Evolutionary conservation across 2,329 filamentous ascomycete species (phyloP), one percentile per base, ranked within the genome.

Genomic region (Phialemoniopsis sp.): DNA sequence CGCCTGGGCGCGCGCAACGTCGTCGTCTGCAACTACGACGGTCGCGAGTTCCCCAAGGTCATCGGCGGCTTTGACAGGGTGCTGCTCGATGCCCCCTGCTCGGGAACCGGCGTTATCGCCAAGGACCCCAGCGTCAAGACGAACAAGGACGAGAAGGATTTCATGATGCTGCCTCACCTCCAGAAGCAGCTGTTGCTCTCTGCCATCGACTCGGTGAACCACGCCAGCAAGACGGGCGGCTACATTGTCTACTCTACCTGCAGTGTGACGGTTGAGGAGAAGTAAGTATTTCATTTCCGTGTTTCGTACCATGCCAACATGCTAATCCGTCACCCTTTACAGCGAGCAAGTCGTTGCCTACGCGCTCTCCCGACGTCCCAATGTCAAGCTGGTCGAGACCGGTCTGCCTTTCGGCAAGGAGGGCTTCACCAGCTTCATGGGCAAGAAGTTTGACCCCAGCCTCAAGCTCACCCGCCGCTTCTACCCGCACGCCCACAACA

Each of bases 51-150:
- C 62, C 93, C 93, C 19, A 87, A 83, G 55, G 87, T 95, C 29
- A 89, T 98, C 63, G 93, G 91, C 43, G 93, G 93, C 12, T 98
- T 98, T 47, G 93, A 98, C 63, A 80, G 93, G 46, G 89, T 98
- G 6, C 70, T 97, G 34, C 85, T 97, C 42, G 90, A 98, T 67
- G 90, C 89, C 2, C 93, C 93, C 5, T 97, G 93, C 69, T 95
- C 90, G 4, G 91, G 93, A 51, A 98, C 93, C 1, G 93, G 93
- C 54, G 93, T 98, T 57, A 98, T 98, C 50, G 86, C 89, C 47
- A 98, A 98, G 70, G 93, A 98, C 64, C 80, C 91, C 26, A 89
- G 85, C 48, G 89, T 98, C 52, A 98, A 98, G 76, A 97, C 91
- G 17, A 97, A 96, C 73, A 97, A 97, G 74, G 94, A 87, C 10